Base-by-base conservation (phyloP, 2,329 filamentous ascomycete genomes). In the Venturia oleaginea region DNA sequence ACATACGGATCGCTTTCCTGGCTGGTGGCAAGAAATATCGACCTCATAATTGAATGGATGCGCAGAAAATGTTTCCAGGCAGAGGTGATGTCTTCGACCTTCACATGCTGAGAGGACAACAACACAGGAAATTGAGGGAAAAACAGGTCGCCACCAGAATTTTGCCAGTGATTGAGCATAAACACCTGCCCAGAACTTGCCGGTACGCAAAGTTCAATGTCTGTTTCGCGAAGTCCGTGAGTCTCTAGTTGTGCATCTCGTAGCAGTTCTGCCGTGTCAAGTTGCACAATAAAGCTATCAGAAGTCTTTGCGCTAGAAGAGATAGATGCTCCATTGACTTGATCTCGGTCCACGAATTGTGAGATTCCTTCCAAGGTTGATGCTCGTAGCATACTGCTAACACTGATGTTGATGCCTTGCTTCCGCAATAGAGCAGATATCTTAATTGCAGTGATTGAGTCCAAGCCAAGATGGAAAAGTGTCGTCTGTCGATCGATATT, bases 401-500 rank as follows among this genome's bases (percentile, higher is more conserved):
- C 88, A 40, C 82, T 81, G 0, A 96, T 73, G 15, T 77, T 74
- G 8, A 96, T 75, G 0, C 80, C 83, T 51, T 80, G 76, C 68
- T 84, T 88, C 51, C 84, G 86, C 4, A 97, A 77, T 8, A 92
- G 78, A 0, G 87, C 83, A 10, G 86, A 85, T 3, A 92, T 86
- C 70, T 94, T 95, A 77, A 97, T 94, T 1, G 91, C 88, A 67
- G 88, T 93, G 73, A 97, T 96, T 0, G 92, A 97, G 72, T 97
- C 92, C 1, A 97, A 83, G 0, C 92, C 92, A 1, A 97, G 81
- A 67, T 94, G 87, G 73, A 94, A 96, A 15, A 96, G 83, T 0
- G 83, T 90, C 61, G 86, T 83, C 0, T 80, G 78, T 64, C 80
- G 81, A 2, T 77, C 74, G 62, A 96, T 89, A 1, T 84, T 78